A percentile compares a stretch with the other conserved stretches of the same genome.
phyloP scores from a whole-genome alignment of 179 eudicot genomes.

The Patellifolia procumbens region DNA sequence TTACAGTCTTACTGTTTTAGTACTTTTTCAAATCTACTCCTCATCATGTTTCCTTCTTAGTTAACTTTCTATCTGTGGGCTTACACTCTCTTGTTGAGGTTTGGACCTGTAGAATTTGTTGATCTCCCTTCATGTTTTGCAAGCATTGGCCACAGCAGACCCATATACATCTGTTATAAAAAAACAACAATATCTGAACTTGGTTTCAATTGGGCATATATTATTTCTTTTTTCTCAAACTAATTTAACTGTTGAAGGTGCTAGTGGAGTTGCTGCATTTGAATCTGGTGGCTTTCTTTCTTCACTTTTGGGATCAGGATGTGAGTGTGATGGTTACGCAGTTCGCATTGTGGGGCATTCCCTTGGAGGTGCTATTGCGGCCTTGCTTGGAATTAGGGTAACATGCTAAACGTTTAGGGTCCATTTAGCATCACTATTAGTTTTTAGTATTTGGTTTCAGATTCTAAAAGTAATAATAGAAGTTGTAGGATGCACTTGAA shows the following conservation, averaged over 20 bases:
- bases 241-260: slow-evolving; percentile 18
- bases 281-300: slow-evolving; percentile 63
- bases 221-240: not conserved
- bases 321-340: slow-evolving; percentile 73
- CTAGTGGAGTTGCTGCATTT: slow-evolving; percentile 33
- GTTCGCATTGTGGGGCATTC: slow-evolving; percentile 76
- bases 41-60: not conserved
- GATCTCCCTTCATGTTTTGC: not conserved
- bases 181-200: not conserved
- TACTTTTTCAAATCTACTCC: too few relatives aligned
- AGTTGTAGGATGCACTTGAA: too few relatives aligned
- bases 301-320: slow-evolving; percentile 59
- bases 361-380: slow-evolving; percentile 78
- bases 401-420: slow-evolving; percentile 14
- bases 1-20: too few relatives aligned
- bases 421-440: too few relatives aligned
- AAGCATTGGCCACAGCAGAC: not conserved
- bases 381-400: slow-evolving; percentile 70
- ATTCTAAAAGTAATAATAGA: too few relatives aligned
- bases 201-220: not conserved
- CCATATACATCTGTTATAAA: not conserved
- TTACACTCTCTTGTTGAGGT: not conserved
- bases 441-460: too few relatives aligned
- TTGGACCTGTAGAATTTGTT: not conserved
- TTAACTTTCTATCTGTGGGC: not conserved